Conservation (phyloP, 2,329 filamentous ascomycete genomes). For the Verticillium klebahnii region DNA sequence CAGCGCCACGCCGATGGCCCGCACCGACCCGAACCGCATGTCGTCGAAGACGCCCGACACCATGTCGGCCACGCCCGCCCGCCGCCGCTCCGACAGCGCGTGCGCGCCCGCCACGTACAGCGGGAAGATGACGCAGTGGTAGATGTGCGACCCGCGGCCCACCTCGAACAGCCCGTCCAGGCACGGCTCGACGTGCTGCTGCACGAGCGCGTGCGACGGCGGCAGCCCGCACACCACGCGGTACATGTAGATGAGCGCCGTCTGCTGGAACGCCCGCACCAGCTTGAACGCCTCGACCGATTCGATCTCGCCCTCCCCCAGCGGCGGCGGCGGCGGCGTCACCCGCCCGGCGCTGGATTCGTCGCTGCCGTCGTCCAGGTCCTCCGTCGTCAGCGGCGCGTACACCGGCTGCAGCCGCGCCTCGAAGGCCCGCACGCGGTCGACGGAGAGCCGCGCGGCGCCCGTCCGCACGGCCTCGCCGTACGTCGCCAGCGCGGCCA, state of each 20-base stretch:
- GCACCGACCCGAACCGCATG: conserved; percentile 31
- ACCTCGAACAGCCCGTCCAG: conserved; percentile 31
- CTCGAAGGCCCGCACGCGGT: conserved; percentile 22
- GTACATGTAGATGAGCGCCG: conserved; percentile 36
- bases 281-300: conserved; percentile 26
- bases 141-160: conserved; percentile 27
- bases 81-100: conserved; percentile 22
- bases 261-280: conserved; percentile 34
- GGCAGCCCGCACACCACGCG: conserved; percentile 34
- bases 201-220: conserved; percentile 31
- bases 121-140: conserved; percentile 33
- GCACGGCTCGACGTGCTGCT: conserved; percentile 30
- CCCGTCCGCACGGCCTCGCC: conserved; percentile 14
- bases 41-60: conserved; percentile 21
- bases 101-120: conserved; percentile 31
- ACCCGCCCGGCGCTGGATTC: too few species aligned
- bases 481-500: conserved; percentile 22
- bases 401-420: conserved; percentile 19
- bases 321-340: neutral
- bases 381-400: conserved; percentile 19
- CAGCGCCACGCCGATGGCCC: neutral
- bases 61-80: conserved; percentile 15
- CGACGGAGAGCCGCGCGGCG: conserved; percentile 20
- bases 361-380: conserved; percentile 1
- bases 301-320: conserved; percentile 17